Percentiles rank a stretch among this genome's conserved stretches.
Evolutionary conservation across 2,329 filamentous ascomycete genomes (phyloP).

Genomic region (Colletotrichum salicis): DNA sequence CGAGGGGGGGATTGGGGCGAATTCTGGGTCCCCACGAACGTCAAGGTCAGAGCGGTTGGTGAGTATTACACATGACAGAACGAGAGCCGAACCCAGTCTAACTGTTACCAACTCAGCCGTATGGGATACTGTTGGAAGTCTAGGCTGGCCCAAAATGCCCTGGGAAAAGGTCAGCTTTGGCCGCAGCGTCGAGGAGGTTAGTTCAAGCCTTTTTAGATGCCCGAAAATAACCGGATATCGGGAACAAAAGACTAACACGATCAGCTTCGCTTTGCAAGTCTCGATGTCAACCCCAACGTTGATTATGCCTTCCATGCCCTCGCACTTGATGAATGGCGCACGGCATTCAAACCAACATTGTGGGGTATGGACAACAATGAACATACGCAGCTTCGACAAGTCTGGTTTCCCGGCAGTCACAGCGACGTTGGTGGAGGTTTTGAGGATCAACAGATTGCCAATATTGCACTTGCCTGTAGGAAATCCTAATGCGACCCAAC

Average conservation of each 20-base stretch:
- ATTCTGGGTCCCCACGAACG: neutral
- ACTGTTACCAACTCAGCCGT: constrained; percentile 48
- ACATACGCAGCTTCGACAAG: constrained; percentile 37
- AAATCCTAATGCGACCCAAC: rapidly evolving
- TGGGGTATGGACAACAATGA: constrained; percentile 40
- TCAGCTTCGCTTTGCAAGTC: constrained; percentile 36
- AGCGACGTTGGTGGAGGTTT: constrained; percentile 71
- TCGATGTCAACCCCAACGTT: constrained; percentile 44
- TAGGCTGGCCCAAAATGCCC: constrained; percentile 45
- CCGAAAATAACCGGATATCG: too few species aligned
- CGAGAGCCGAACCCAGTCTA: neutral
- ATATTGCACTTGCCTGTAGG: constrained; percentile 39
- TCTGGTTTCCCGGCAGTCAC: constrained; percentile 69
- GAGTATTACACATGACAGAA: neutral
- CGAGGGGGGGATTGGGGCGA: neutral
- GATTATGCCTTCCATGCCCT: constrained; percentile 67
- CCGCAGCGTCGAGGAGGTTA: constrained; percentile 28
- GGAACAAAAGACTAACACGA: neutral
- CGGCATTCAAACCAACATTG: constrained; percentile 43
- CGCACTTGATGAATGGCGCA: constrained; percentile 62
- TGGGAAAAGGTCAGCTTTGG: constrained; percentile 22
- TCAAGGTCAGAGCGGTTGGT: constrained; percentile 20
- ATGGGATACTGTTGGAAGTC: constrained; percentile 60
- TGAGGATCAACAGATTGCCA: constrained; percentile 43
- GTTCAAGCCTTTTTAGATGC: rapidly evolving